Evolutionary conservation across 352 stramenopile genomes (phyloP), one percentile per base, ranked within the genome.

Genomic region (Stramenopiles sp.): DNA sequence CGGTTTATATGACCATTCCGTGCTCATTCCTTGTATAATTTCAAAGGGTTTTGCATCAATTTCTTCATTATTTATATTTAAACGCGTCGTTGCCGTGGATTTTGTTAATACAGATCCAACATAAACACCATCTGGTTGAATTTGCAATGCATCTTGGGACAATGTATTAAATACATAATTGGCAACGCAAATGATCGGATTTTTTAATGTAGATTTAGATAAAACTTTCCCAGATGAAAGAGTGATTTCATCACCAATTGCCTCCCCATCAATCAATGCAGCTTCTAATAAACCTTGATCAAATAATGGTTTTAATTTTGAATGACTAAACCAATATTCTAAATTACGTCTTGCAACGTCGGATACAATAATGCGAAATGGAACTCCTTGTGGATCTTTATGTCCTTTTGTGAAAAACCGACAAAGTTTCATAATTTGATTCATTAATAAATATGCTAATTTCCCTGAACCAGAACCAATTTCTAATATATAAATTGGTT

Each of bases 91-190:
- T 79, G 27, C 79, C 79, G 76, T 53, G 6, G 31, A 38, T 27
- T 81, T 78, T 20, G 76, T 80, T 29, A 32, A 7, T 23, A 81
- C 69, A 0, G 38, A 53, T 13, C 4, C 38, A 7, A 74, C 29
- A 79, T 63, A 53, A 23, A 81, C 29, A 32, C 79, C 65, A 80
- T 78, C 43, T 63, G 78, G 63, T 78, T 38, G 27, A 6, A 85
- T 73, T 4, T 76, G 89, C 78, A 95, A 94, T 6, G 94, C 84
- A 38, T 96, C 90, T 80, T 94, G 88, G 74, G 90, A 90, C 13
- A 97, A 85, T n/a, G 92, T 96, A 82, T 97, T 91, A 73, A 97
- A 97, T 13, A 96, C 84, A 82, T 97, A 96, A 82, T 97, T 97
- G 63, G 92, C 91, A 77, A 97, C 88, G 63, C 96, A 83, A 74